phyloP scores from a whole-genome alignment of 1,284 basidiomycete species.

The Austropuccinia psidii region DNA sequence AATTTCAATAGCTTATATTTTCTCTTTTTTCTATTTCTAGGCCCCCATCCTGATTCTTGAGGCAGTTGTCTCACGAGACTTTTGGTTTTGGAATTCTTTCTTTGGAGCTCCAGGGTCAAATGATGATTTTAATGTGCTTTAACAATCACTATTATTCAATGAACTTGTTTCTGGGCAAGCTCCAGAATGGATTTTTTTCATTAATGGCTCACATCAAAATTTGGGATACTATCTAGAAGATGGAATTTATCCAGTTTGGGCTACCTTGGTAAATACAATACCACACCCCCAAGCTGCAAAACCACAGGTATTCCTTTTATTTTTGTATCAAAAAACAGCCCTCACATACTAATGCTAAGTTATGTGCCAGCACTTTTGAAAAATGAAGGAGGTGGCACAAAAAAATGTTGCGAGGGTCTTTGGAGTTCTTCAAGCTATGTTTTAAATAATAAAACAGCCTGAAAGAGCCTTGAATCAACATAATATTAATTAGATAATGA shows the following conservation, averaged over 20 bases:
- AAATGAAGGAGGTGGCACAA: no score
- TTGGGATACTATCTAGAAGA: no score
- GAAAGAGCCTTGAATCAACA: background rate
- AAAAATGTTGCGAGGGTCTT: background rate
- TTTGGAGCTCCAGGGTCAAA: conserved; percentile 12
- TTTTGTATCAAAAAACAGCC: no score
- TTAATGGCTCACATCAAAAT: no score
- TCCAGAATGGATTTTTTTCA: background rate
- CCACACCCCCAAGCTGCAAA: no score
- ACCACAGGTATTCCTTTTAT: no score
- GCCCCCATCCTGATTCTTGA: conserved; percentile 8
- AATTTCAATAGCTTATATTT: no score
- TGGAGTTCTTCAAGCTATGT: background rate
- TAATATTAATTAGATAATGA: background rate
- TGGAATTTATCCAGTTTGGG: no score
- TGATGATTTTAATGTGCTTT: background rate
- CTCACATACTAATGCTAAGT: no score
- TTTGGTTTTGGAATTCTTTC: conserved; percentile 23
- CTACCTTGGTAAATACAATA: no score
- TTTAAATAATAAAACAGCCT: background rate
- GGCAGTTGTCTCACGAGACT: background rate
- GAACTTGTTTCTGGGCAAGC: background rate
- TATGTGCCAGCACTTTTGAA: no score
- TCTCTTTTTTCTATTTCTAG: no score
- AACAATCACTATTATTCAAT: background rate